phyloP scores from a whole-genome alignment of 2,329 filamentous ascomycete genomes.

The Pestalotiopsis sp. region DNA sequence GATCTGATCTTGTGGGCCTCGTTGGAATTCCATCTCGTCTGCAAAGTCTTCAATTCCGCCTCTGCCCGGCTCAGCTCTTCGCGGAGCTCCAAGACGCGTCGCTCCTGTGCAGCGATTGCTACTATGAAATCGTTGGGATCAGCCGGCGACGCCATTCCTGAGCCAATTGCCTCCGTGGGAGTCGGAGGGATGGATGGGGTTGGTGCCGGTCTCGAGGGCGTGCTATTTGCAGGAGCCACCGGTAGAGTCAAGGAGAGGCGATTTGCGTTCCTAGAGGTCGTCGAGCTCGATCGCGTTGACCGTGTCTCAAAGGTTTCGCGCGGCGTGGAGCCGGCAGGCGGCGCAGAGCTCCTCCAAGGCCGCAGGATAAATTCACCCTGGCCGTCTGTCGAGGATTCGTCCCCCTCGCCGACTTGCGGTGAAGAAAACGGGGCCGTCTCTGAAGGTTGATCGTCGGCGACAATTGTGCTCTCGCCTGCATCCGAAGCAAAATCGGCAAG shows the following conservation, averaged over 20 bases:
- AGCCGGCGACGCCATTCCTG: slow-evolving; percentile 45
- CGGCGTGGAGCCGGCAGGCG: slow-evolving; percentile 37
- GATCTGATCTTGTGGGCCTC: slow-evolving; percentile 78
- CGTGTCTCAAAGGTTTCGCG: slow-evolving; percentile 46
- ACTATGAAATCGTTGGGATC: slow-evolving; percentile 76
- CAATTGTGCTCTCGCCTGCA: slow-evolving; percentile 16
- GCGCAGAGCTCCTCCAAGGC: slow-evolving; percentile 34
- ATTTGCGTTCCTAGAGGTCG: slow-evolving; percentile 56
- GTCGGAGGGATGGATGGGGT: slow-evolving; percentile 49
- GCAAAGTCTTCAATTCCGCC: slow-evolving; percentile 72
- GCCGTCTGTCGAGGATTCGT: slow-evolving; percentile 19
- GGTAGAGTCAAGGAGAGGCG: slow-evolving; percentile 64
- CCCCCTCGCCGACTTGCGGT: slow-evolving; percentile 18
- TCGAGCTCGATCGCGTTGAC: slow-evolving; percentile 54
- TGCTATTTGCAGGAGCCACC: slow-evolving; percentile 57
- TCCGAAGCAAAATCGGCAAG: slow-evolving; percentile 25
- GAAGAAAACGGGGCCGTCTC: slow-evolving; percentile 17
- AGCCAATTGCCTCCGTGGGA: slow-evolving; percentile 44
- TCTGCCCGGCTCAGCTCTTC: slow-evolving; percentile 90
- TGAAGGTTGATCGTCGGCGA: slow-evolving; percentile 17
- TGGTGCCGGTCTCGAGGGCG: slow-evolving; percentile 55
- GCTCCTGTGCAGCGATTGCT: slow-evolving; percentile 88
- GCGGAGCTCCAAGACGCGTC: slow-evolving; percentile 84
- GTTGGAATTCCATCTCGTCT: slow-evolving; percentile 79
- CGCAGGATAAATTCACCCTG: slow-evolving; percentile 20